Base-by-base conservation (phyloP, 2,329 filamentous ascomycete genomes). In the Lanzia echinophila region DNA sequence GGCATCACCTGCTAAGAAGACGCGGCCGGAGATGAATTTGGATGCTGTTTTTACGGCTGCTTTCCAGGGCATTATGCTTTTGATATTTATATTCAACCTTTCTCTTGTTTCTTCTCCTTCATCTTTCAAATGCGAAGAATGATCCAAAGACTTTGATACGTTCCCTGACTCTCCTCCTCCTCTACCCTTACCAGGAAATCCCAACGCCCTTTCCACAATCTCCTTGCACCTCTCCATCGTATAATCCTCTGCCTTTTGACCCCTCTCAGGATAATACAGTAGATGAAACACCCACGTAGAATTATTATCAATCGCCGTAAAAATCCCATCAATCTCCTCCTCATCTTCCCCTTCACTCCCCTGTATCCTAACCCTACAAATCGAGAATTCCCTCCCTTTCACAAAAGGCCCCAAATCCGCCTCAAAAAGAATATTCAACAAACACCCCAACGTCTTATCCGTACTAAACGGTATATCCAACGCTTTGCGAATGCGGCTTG, bases 1-100 rank as follows among this genome's bases (percentile, higher is more conserved):
- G 5, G 75, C 72, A 60, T 79, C 75, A 1, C 77, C 77, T 7
- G 78, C 64, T 17, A 80, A 64, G 51, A 72, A 71, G 28, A 71
- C 59, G 6, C 67, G 63, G 0, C 64, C 66, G 7, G 57, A 36
- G 44, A 60, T 62, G 31, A 69, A 63, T 5, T 55, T 59, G 6
- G 65, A 58, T 1, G 66, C 69, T 1, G 67, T 55, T 1, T 61
- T 58, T 12, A 66, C 68, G 13, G 59, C 62, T 7, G 67, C 54
- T 31, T 69, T 63, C 69, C 68, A 71, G 3, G 63, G 62, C 0
- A 68, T 59, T 7, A 68, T 68, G 6, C 65, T 68, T 32, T 69
- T 66, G 32, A 72, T 62, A 1, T 69, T 61, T 5, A 71, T 47
- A 7, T 66, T 51, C 6, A 66, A 36, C 3, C 17, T n/a, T 20